Base-by-base conservation (phyloP, 208 protist species). In the Leishmania martiniquensis region DNA sequence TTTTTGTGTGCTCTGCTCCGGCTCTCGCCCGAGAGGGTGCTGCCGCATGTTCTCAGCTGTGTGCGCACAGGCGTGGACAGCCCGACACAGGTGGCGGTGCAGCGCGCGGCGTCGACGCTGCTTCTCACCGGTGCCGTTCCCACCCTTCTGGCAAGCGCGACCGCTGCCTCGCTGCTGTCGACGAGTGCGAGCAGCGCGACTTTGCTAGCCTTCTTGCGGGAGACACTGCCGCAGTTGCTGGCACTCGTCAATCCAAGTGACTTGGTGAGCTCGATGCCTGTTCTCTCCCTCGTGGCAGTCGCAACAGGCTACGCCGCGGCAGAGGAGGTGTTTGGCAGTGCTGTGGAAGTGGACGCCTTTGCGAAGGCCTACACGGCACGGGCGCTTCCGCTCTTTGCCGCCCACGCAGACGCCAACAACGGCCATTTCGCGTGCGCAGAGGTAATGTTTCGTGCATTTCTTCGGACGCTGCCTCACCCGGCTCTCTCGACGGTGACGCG, bases 211-310 rank as follows among this genome's bases (percentile, higher is more conserved):
- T 93, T 87, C 75, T 25, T 92, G 29, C 76, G 77, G 49, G 59
- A 80, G 52, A 69, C 78, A 20, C 67, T 87, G 45, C 73, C 80
- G 47, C 37, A 67, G 55, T 4, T 87, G 51, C 65, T 88, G 1
- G 29, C 44, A 13, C 86, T 86, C 71, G 55, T 92, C 25, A 89
- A 79, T 76, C 80, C 86, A 44, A 89, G 86, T 52, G 72, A 73
- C 0, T 51, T 49, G 57, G 47, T 78, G 62, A 39, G 77, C 60
- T 49, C 60, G 15, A 15, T 32, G 42, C 49, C 77, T 47, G 73
- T 82, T 20, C 49, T 87, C 29, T 57, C 59, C 55, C 59, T 83
- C 42, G 47, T 65, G 75, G 79, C 77, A 22, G 66, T 82, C 29
- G 78, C 54, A 32, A 79, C 66, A 47, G 71, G 34, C 39, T 72